Conservation (phyloP, 2,329 filamentous ascomycete species). For the Monilinia laxa region DNA sequence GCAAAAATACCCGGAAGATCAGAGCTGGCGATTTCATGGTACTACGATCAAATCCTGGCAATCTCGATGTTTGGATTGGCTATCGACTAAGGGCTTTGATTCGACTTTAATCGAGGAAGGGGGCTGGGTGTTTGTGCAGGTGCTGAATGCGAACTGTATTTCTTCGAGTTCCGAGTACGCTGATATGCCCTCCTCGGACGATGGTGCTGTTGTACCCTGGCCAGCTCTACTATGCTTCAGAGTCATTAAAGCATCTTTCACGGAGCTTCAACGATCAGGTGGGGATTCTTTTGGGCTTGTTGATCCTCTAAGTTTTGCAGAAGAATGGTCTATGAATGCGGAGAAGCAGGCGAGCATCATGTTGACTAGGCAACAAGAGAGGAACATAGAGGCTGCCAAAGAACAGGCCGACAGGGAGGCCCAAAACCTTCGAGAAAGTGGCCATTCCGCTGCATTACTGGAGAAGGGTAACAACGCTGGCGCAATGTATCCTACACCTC, state of each 20-base stretch:
- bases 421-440: slow-evolving; percentile 47
- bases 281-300: slow-evolving; percentile 20
- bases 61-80: slow-evolving; percentile 40
- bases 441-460: slow-evolving; percentile 52
- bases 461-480: slow-evolving; percentile 52
- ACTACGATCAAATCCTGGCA: slow-evolving; percentile 37
- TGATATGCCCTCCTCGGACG: slow-evolving; percentile 32
- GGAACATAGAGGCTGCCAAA: slow-evolving; percentile 43
- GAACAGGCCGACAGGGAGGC: slow-evolving; percentile 47
- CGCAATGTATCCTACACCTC: slow-evolving; percentile 70
- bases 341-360: slow-evolving; percentile 48
- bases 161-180: slow-evolving; percentile 33
- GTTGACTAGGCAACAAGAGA: slow-evolving; percentile 52
- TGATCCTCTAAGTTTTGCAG: slow-evolving; percentile 42
- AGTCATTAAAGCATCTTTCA: slow-evolving; percentile 23
- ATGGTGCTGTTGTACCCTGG: slow-evolving; percentile 39
- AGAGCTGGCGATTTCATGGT: slow-evolving; percentile 27
- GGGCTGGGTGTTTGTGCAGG: slow-evolving; percentile 41
- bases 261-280: slow-evolving; percentile 21
- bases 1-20: slow-evolving; percentile 28
- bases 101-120: slow-evolving; percentile 33
- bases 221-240: slow-evolving; percentile 40
- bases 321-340: slow-evolving; percentile 41
- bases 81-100: slow-evolving; percentile 38
- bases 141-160: slow-evolving; percentile 31